These are phyloP conservation scores for Sisymbrium altissimum DNA, from an alignment of 345 rosid species.

Conservation along the genomic window DNA sequence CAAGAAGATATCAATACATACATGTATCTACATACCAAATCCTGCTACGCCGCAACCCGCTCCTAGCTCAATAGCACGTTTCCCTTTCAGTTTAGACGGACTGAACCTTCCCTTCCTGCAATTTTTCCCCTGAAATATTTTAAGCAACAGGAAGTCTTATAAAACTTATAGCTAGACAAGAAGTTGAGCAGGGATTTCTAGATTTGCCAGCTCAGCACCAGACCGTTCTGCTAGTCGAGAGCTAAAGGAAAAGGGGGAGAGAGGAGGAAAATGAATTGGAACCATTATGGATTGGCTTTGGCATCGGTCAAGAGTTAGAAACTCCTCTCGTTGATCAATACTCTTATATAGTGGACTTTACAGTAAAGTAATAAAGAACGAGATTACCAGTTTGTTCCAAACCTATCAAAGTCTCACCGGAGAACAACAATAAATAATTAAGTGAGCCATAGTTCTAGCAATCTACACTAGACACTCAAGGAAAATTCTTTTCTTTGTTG, in stretches of 20 bases:
- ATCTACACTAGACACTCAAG: background rate
- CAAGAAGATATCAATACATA: constrained; percentile 13
- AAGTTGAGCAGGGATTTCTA: background rate
- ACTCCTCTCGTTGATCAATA: too few relatives aligned
- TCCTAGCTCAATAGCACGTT: constrained; percentile 87
- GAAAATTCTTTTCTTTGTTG: background rate
- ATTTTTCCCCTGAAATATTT: constrained; percentile 65
- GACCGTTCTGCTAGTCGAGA: background rate
- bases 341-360: background rate
- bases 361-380: background rate
- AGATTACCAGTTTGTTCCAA: too few relatives aligned
- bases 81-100: constrained; percentile 82
- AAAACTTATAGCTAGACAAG: background rate
- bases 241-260: background rate
- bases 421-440: background rate
- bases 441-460: background rate
- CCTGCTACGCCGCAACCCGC: constrained; percentile 98
- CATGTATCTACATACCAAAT: constrained; percentile 61
- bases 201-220: background rate
- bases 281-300: background rate
- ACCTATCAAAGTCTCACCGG: background rate
- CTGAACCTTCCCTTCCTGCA: constrained; percentile 82
- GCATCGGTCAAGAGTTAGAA: background rate
- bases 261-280: background rate
- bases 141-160: background rate